Base-by-base conservation (phyloP, 345 rosid species). In the Euclidium syriacum region DNA sequence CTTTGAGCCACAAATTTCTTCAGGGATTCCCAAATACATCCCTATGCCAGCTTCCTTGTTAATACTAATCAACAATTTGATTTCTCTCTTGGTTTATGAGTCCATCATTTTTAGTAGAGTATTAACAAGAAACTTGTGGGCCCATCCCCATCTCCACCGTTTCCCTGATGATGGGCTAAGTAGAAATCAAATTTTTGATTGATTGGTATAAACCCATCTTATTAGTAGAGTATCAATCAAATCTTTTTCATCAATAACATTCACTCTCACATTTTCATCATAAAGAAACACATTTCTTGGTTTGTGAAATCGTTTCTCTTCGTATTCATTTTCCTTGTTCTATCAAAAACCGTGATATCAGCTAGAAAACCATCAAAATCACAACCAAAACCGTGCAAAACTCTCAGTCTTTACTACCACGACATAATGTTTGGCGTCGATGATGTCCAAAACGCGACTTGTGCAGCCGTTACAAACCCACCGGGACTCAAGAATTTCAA, bases 311-410 rank as follows among this genome's bases (percentile, higher is more conserved):
- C 29, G 9, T 39, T 47, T 30, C 6, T 62, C 52, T 14, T 46
- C 63, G 8, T 62, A 46, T 70, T 53, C 50, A 15, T 22, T 4
- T 7, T 62, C 27, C 58, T 70, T 27, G 58, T 38, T 46, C 51
- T 70, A 46, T 54, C 74, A 29, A 16, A 62, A 47, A 16, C 62
- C 9, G 51, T 48, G 3, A 23, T 55, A 16, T 70, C 74, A 47
- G 64, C 44, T 46, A 39, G 64, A 54, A 70, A 62, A 38, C 52
- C 68, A 38, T 70, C 68, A 1, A 70, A 70, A 46, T 30, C 63
- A 4, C 68, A 52, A 47, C 62, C 58, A 48, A 80, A 76, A 39
- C 84, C 94, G 0, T 81, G 87, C 84, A 82, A 84, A 51, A 67
- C 26, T 2, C 38, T 85, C 8, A 49, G 73, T 9, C 78, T 89